Percentiles rank a stretch among this genome's conserved stretches.
Evolutionary conservation across 768 basidiomycete species (phyloP).

Genomic region (Leccinum sublutescens): DNA sequence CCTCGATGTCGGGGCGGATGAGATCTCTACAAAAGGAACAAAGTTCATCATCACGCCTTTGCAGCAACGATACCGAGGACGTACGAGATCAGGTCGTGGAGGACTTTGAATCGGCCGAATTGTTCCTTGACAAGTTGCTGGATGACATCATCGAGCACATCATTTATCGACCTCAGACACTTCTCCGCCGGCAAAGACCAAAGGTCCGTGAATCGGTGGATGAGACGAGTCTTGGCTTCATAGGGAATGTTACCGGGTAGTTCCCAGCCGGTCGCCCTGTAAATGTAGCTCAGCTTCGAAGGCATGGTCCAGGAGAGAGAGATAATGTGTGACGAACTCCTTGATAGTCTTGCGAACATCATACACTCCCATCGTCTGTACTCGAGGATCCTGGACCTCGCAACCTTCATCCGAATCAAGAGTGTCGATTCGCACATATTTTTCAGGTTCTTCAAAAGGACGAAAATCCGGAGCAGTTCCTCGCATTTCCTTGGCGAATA

Average conservation of each 20-base stretch:
- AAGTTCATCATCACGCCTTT: neutral
- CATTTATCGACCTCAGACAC: conserved; percentile 35
- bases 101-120: conserved; percentile 41
- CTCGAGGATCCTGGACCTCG: neutral
- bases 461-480: conserved; percentile 44
- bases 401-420: conserved; percentile 8
- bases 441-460: conserved; percentile 21
- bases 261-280: conserved; percentile 43
- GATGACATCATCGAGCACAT: conserved; percentile 32
- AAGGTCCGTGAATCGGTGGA: conserved; percentile 31
- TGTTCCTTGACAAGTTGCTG: conserved; percentile 29
- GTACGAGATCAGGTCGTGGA: conserved; percentile 38
- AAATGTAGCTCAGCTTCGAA: neutral
- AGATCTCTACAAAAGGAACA: conserved; percentile 22
- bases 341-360: conserved; percentile 37
- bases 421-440: conserved; percentile 12
- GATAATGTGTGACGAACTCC: conserved; percentile 27
- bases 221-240: conserved; percentile 38
- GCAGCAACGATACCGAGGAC: conserved; percentile 5
- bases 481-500: conserved; percentile 36
- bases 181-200: conserved; percentile 38
- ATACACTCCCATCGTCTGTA: conserved; percentile 27
- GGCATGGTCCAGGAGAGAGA: neutral
- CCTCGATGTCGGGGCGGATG: conserved; percentile 30
- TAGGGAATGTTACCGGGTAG: conserved; percentile 42